These are phyloP conservation scores for Paraconiothyrium brasiliense DNA, from an alignment of 2,329 filamentous ascomycete genomes.

Conservation along the genomic window DNA sequence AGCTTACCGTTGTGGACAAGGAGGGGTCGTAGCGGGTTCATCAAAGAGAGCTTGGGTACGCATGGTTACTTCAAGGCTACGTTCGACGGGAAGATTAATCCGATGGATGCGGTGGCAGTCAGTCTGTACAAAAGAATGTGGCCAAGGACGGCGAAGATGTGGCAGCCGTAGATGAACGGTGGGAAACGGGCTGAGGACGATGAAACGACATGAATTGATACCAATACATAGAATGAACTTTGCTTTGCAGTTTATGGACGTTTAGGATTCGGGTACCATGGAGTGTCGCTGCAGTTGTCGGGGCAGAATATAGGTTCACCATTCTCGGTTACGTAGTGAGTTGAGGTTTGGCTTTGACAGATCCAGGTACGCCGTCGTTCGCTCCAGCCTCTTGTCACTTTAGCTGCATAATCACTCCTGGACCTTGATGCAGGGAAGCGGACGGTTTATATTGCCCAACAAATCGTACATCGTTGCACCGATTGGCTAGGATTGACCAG, in stretches of 20 bases:
- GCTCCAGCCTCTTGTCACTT: too few relatives aligned
- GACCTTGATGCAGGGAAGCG: too few relatives aligned
- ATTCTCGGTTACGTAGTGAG: too few relatives aligned
- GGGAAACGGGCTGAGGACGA: neutral
- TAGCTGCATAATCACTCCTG: too few relatives aligned
- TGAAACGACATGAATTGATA: conserved; percentile 14
- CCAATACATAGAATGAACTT: conserved; percentile 7
- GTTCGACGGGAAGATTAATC: conserved; percentile 95
- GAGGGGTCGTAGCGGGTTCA: conserved; percentile 84
- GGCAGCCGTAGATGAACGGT: conserved; percentile 35
- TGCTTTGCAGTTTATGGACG: neutral
- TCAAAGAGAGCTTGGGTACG: conserved; percentile 94
- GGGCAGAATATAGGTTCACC: too few relatives aligned
- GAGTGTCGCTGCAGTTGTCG: too few relatives aligned
- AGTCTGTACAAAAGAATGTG: conserved; percentile 68
- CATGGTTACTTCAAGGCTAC: conserved; percentile 99
- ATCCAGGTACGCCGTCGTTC: too few relatives aligned
- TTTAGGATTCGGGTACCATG: too few relatives aligned
- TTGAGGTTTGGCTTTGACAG: too few relatives aligned
- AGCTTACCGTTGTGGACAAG: conserved; percentile 94
- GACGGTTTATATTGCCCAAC: too few relatives aligned
- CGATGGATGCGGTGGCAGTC: conserved; percentile 91
- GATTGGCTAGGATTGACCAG: too few relatives aligned
- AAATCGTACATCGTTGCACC: too few relatives aligned
- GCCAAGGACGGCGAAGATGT: conserved; percentile 71